A percentile compares a stretch with the other conserved stretches of the same genome.
phyloP scores from a whole-genome alignment of 2,329 filamentous ascomycete species.

The Phyllosticta paracitricarpa region DNA sequence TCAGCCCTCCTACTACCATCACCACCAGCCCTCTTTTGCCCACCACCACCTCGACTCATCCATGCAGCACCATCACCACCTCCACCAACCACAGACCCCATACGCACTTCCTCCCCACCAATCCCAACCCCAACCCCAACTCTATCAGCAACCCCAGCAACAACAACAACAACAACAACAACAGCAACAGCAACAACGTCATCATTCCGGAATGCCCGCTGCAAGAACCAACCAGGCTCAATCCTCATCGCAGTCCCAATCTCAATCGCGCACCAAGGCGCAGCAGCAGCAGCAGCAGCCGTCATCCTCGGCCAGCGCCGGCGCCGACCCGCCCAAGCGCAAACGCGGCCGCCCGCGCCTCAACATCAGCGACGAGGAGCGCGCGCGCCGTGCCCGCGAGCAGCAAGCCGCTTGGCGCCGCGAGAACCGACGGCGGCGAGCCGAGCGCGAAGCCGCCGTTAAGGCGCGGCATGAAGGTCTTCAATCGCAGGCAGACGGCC shows the following conservation, averaged over 20 bases:
- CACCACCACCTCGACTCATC: neutral
- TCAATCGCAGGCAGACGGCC: slow-evolving; percentile 26
- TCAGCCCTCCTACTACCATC: neutral
- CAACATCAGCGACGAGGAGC: slow-evolving; percentile 9
- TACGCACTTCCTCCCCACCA: neutral
- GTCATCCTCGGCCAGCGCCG: neutral
- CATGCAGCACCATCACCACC: neutral
- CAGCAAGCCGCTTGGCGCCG: slow-evolving; percentile 8
- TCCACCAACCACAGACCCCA: neutral
- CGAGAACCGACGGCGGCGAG: slow-evolving; percentile 2
- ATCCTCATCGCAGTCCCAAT: neutral
- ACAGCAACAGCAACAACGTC: neutral
- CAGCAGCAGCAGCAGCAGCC: neutral
- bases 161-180: neutral
- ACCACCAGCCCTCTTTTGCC: neutral
- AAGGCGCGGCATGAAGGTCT: slow-evolving; percentile 51
- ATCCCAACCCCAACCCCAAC: neutral
- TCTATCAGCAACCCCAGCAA: neutral
- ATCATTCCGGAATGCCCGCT: neutral
- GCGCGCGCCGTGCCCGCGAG: slow-evolving; percentile 3
- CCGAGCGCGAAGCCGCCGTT: slow-evolving; percentile 35
- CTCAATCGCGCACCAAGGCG: neutral
- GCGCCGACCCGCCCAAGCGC: neutral
- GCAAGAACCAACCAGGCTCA: neutral
- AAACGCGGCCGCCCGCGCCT: slow-evolving; percentile 10